These are phyloP conservation scores for Arthroderma sp. DNA, from an alignment of 2,329 filamentous ascomycete species.

Conservation along the genomic window DNA sequence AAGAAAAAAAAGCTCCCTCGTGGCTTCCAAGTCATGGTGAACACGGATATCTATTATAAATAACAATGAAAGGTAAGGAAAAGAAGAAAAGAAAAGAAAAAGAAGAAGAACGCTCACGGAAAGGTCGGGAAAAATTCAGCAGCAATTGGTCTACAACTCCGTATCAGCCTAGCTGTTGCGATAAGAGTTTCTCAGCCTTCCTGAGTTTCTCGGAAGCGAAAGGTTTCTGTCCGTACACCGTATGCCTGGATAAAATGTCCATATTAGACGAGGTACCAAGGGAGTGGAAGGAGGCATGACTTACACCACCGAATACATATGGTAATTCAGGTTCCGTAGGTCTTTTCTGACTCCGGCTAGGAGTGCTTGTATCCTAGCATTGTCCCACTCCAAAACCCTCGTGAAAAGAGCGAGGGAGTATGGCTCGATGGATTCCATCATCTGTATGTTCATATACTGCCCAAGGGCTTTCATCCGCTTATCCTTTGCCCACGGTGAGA, in stretches of 20 bases:
- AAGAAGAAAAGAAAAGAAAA: neutral
- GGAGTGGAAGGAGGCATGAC: neutral
- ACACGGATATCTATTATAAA: neutral
- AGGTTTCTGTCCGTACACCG: slow-evolving; percentile 12
- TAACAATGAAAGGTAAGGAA: neutral
- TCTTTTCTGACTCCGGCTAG: slow-evolving; percentile 11
- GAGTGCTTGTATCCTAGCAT: slow-evolving; percentile 12
- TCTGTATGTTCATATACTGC: slow-evolving; percentile 15
- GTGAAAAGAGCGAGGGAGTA: slow-evolving; percentile 19
- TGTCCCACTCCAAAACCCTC: slow-evolving; percentile 17
- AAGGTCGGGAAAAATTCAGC: neutral
- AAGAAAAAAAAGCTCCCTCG: neutral
- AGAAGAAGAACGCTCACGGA: neutral
- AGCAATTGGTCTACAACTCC: neutral
- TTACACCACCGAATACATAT: slow-evolving; percentile 9
- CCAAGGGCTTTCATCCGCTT: slow-evolving; percentile 12
- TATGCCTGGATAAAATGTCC: slow-evolving; percentile 4
- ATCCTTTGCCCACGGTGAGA: slow-evolving; percentile 24
- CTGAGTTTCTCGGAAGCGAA: neutral
- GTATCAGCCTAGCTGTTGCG: neutral
- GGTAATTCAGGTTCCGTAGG: slow-evolving; percentile 11
- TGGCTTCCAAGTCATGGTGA: neutral
- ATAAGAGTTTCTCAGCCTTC: neutral
- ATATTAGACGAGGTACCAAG: neutral
- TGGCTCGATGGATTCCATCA: slow-evolving; percentile 19